phyloP scores from a whole-genome alignment of 2,329 filamentous ascomycete genomes.

The Bipolaris zeicola region DNA sequence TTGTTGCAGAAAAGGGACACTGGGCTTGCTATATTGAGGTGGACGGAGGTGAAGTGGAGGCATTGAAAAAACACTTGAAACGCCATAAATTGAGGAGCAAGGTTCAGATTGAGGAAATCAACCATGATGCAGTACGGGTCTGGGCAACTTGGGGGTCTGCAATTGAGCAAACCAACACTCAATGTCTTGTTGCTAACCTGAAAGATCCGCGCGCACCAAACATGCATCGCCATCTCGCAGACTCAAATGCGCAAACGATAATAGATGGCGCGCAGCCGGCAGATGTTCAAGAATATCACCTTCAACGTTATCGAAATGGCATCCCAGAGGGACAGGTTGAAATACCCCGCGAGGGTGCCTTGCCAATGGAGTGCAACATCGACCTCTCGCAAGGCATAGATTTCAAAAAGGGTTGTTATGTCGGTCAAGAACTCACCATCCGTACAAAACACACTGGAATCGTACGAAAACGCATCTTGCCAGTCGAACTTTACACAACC shows the following conservation, averaged over 20 bases:
- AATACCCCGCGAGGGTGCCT: conserved; percentile 69
- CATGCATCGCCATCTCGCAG: conserved; percentile 12
- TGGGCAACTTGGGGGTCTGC: conserved; percentile 73
- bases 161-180: conserved; percentile 9
- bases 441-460: conserved; percentile 93
- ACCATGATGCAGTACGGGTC: conserved; percentile 69
- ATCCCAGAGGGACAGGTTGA: conserved; percentile 85
- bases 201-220: conserved; percentile 32
- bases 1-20: conserved; percentile 39
- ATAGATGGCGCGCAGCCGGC: conserved; percentile 10
- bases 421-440: conserved; percentile 95
- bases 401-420: conserved; percentile 95
- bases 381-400: conserved; percentile 86
- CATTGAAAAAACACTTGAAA: conserved; percentile 73
- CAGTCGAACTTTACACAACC: conserved; percentile 70
- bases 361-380: conserved; percentile 89
- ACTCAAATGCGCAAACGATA: conserved; percentile 5
- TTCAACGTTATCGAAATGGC: conserved; percentile 79
- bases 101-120: conserved; percentile 65
- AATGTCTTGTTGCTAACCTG: conserved; percentile 16
- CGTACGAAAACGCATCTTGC: conserved; percentile 86
- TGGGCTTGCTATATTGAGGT: conserved; percentile 79
- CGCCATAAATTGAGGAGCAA: conserved; percentile 86
- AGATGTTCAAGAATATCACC: conserved; percentile 64
- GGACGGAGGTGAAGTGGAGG: conserved; percentile 68